Evolutionary conservation across 2,329 filamentous ascomycete genomes (phyloP).

Genomic region (Fusarium sp.): DNA sequence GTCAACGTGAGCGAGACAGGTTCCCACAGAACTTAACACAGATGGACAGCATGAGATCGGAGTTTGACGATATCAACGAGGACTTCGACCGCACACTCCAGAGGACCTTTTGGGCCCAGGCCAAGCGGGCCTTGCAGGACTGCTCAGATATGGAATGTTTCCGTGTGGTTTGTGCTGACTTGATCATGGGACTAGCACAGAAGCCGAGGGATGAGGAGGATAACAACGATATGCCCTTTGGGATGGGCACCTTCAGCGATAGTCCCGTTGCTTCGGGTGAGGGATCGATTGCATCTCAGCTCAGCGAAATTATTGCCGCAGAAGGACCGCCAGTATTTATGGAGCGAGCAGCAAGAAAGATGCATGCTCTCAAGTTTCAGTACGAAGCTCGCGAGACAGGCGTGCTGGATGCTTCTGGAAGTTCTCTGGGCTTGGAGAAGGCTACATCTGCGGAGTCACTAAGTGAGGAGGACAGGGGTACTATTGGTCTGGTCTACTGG

Average conservation of each 20-base stretch:
- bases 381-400: constrained; percentile 45
- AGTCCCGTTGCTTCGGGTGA: constrained; percentile 37
- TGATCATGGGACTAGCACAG: constrained; percentile 53
- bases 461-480: constrained; percentile 50
- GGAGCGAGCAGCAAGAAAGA: constrained; percentile 52
- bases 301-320: constrained; percentile 43
- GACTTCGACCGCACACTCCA: constrained; percentile 53
- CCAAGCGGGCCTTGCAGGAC: constrained; percentile 48
- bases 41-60: constrained; percentile 37
- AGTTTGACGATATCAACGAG: constrained; percentile 42
- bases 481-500: constrained; percentile 67
- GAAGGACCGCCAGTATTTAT: constrained; percentile 45
- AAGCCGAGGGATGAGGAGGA: constrained; percentile 45
- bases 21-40: constrained; percentile 37
- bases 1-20: constrained; percentile 40
- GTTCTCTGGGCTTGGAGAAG: constrained; percentile 39
- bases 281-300: constrained; percentile 43
- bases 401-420: constrained; percentile 39
- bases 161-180: constrained; percentile 51
- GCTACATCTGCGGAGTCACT: constrained; percentile 31
- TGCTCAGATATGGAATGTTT: constrained; percentile 52
- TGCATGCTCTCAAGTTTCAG: constrained; percentile 49
- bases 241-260: constrained; percentile 25
- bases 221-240: constrained; percentile 18
- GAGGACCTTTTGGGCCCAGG: constrained; percentile 51